Base-by-base conservation (phyloP, 2,329 filamentous ascomycete species). In the Chalaropsis ovoidea region DNA sequence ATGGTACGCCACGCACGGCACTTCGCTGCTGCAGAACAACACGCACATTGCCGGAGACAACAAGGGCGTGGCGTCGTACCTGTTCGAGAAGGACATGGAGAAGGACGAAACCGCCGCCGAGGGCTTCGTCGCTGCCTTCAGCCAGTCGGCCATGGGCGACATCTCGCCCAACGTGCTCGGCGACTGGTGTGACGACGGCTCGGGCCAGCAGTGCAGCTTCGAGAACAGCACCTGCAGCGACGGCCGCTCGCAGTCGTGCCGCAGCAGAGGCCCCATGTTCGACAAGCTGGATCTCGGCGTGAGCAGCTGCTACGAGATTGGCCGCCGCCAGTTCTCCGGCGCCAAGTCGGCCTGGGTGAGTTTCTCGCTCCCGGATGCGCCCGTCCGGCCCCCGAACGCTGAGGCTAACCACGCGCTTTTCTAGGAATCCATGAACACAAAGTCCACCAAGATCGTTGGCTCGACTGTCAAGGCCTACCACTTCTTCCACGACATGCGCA, bases 21-120 rank as follows among this genome's bases (percentile, higher is more conserved):
- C 93, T 0, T 95, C 90, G 0, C 83, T 96, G 75, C 84, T 92
- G 27, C 88, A 89, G 65, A 96, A 96, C 76, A 96, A 96, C 75
- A 96, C 91, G 0, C 80, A 96, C 15, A 84, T 94, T 62, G 86
- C 91, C 2, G 93, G 90, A n/a, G 93, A 97, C 74, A 97, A 97
- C 78, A 97, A 97, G 76, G 93, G 93, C 13, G 90, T 96, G 6
- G 92, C 93, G 1, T 89, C 92, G 0, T 88, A 87, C 72, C 78
- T 95, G 5, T 88, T 96, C 69, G 92, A 96, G 74, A 83, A 89
- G 70, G 82, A 82, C 52, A 81, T 88, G 65, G 75, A 77, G 49
- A 77, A 77, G 4, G 77, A 81, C 35, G 72, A 76, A 2, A 78
- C 77, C 11, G 85, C 83, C 56, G 80, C 83, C 0, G 78, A 82